Base-by-base conservation (phyloP, 2,329 filamentous ascomycete species). In the Penicillium aurantiogriseum region DNA sequence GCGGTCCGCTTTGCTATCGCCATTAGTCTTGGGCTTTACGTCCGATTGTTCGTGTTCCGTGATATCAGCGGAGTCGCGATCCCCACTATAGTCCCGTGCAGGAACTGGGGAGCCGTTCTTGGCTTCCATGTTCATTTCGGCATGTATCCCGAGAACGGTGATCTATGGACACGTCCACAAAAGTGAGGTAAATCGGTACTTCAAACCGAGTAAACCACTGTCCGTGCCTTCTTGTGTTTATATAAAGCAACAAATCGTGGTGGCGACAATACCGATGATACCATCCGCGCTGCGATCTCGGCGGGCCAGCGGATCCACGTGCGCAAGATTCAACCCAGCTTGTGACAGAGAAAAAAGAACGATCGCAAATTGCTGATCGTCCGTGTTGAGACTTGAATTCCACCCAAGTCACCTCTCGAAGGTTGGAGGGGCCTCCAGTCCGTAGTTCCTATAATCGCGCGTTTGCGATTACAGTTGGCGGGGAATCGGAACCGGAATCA, bases 1-100 rank as follows among this genome's bases (percentile, higher is more conserved):
- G 83, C 73, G 87, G 82, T 86, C 86, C 57, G 79, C 74, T 68
- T 84, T 80, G 57, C 76, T 77, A 61, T 80, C 77, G 62, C 80
- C 77, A 66, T 77, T 74, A 44, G 71, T 69, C 60, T 79, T 78
- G 62, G 80, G 76, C 63, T 76, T 76, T 56, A 71, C 68, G 54
- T 76, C 72, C 70, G 74, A 75, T 72, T 66, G 62, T 42, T 68
- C 69, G 35, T 69, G 69, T 56, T 75, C 71, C 42, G 71, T 71
- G 62, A 71, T 70, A 51, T 74, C 73, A 50, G 68, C 70, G 55
- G 68, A 66, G 52, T 76, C 74, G 52, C 71, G 69, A 60, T 77
- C 76, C 55, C 63, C 67, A 64, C 71, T 75, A 47, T 69, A 72
- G 58, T 75, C 75, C 51, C 68, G 69, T 47, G 71, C 72, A 56